Conservation (phyloP, 345 rosid genomes). For the Eucalyptus paniculata region DNA sequence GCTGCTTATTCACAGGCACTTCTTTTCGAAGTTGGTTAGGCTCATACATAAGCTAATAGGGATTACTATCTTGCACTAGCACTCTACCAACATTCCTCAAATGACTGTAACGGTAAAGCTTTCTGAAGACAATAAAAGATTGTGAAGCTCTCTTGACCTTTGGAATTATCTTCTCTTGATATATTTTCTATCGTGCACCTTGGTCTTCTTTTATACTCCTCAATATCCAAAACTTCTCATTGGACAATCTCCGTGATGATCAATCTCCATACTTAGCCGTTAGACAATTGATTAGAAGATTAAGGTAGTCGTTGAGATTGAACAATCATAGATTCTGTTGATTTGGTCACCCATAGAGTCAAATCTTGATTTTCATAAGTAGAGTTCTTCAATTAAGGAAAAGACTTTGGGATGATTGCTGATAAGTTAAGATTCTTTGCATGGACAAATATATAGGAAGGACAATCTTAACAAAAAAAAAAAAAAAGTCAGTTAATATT, state of each 20-base stretch:
- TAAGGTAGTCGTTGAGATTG: not conserved
- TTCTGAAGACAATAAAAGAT: too few species aligned
- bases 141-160: too few species aligned
- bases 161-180: too few species aligned
- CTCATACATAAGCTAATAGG: too few species aligned
- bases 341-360: not conserved
- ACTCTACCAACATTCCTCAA: too few species aligned
- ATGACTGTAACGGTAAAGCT: too few species aligned
- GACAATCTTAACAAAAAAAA: too few species aligned
- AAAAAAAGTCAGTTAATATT: too few species aligned
- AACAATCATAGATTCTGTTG: not conserved
- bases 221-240: not conserved
- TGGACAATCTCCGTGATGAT: not conserved
- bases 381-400: not conserved
- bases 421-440: not conserved
- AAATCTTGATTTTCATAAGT: not conserved
- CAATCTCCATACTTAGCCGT: not conserved
- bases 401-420: not conserved
- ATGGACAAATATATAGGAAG: not conserved
- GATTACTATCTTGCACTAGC: too few species aligned
- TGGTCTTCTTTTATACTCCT: not conserved
- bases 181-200: too few species aligned
- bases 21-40: too few species aligned
- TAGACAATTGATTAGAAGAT: not conserved
- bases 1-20: too few species aligned